Conservation (phyloP, 2,329 filamentous ascomycete species). For the Arthrobotrys musiformis region DNA sequence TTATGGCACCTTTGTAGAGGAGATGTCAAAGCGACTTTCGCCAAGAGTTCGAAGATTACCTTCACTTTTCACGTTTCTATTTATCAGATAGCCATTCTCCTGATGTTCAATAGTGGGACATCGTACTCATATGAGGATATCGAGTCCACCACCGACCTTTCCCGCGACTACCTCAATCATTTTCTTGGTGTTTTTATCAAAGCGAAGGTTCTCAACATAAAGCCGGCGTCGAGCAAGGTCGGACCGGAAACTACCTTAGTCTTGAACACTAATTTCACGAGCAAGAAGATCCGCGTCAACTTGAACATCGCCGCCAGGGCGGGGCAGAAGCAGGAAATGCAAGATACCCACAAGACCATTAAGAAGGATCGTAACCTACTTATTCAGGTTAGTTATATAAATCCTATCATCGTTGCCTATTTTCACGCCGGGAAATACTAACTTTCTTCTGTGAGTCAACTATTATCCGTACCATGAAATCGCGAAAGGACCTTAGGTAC, state of each 20-base stretch:
- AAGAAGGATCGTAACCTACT: slow-evolving; percentile 97
- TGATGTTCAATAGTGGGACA: slow-evolving; percentile 93
- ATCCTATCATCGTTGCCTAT: background rate
- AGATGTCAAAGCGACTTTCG: slow-evolving; percentile 92
- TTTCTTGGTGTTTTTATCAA: slow-evolving; percentile 88
- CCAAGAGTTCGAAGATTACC: slow-evolving; percentile 86
- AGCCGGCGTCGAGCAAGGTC: slow-evolving; percentile 78
- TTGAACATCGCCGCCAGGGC: slow-evolving; percentile 94
- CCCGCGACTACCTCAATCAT: slow-evolving; percentile 84
- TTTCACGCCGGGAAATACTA: background rate
- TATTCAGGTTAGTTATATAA: slow-evolving; percentile 78
- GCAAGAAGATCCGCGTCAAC: slow-evolving; percentile 97
- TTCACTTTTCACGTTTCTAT: slow-evolving; percentile 98
- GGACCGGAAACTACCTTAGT: slow-evolving; percentile 81
- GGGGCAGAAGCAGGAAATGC: slow-evolving; percentile 94
- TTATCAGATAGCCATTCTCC: slow-evolving; percentile 95
- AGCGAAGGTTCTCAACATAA: slow-evolving; percentile 84
- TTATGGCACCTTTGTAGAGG: slow-evolving; percentile 98
- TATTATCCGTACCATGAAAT: slow-evolving; percentile 99
- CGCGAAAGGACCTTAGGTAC: slow-evolving; percentile 98
- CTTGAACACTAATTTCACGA: slow-evolving; percentile 95
- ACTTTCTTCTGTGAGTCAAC: slow-evolving; percentile 71
- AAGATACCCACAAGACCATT: slow-evolving; percentile 98
- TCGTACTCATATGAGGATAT: slow-evolving; percentile 89
- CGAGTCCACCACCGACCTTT: slow-evolving; percentile 79